phyloP scores from a whole-genome alignment of 139 green algal species.

The Pseudopediastrum boryanum region DNA sequence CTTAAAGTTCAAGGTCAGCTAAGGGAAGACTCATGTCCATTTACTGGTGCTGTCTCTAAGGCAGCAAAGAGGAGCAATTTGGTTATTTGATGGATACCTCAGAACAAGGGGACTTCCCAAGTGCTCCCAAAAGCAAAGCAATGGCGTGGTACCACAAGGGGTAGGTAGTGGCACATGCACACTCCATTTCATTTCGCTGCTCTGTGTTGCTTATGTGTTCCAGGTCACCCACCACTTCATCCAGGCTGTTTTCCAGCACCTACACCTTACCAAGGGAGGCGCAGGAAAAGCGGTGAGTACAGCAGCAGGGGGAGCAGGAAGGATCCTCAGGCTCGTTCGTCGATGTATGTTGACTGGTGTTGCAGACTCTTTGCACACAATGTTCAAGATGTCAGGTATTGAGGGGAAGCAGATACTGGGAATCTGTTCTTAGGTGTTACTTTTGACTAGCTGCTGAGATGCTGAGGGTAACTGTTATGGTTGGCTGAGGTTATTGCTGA shows the following conservation, averaged over 20 bases:
- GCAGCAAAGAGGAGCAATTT: neutral
- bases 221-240: conserved; percentile 84
- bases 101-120: neutral
- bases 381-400: neutral
- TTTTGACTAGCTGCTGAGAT: neutral
- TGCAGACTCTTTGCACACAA: neutral
- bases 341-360: neutral
- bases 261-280: conserved; percentile 68
- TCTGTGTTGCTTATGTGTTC: neutral
- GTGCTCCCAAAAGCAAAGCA: neutral
- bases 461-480: neutral
- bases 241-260: conserved; percentile 78
- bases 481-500: too few relatives aligned
- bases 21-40: too few relatives aligned
- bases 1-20: too few relatives aligned
- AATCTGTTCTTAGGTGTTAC: neutral
- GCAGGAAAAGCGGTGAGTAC: conserved; percentile 12
- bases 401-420: neutral
- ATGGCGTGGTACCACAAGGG: neutral
- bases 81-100: neutral
- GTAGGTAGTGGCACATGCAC: neutral
- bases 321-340: neutral
- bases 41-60: too few relatives aligned
- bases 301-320: neutral
- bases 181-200: neutral